phyloP scores from a whole-genome alignment of 345 rosid species.

The Eucalyptus coolabah region DNA sequence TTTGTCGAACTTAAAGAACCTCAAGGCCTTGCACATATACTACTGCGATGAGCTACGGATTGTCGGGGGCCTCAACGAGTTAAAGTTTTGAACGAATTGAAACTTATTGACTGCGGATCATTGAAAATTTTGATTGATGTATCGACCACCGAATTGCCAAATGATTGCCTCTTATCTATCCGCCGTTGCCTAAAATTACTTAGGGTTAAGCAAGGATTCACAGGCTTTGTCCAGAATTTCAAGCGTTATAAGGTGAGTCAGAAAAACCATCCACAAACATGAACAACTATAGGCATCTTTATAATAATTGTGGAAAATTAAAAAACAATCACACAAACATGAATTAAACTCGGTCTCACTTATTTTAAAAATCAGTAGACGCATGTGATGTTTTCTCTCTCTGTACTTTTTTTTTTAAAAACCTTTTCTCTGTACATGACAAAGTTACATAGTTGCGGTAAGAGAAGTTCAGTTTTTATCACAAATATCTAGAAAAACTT shows the following conservation, averaged over 20 bases:
- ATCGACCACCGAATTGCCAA: not conserved
- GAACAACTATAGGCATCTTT: not conserved
- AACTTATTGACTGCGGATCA: accelerated
- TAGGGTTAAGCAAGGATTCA: not conserved
- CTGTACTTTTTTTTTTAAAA: no score
- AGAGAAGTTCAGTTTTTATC: no score
- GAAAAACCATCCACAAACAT: not conserved
- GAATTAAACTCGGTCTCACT: not conserved
- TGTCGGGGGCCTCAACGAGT: no score
- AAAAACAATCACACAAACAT: not conserved
- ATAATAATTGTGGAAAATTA: not conserved
- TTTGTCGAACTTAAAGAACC: no score
- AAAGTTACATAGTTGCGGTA: no score
- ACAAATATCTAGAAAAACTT: no score
- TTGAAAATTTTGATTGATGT: not conserved
- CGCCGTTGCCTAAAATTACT: accelerated
- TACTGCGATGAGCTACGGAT: no score
- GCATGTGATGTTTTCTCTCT: not conserved
- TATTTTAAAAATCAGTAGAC: not conserved
- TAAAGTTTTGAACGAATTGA: no score
- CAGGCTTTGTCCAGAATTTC: accelerated
- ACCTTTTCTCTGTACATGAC: no score
- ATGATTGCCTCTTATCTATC: not conserved
- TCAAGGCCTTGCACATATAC: no score
- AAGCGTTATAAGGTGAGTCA: not conserved